Evolutionary conservation across 1,284 basidiomycete species (phyloP), one percentile per base, ranked within the genome.

Genomic region (Sporisorium sorghi): DNA sequence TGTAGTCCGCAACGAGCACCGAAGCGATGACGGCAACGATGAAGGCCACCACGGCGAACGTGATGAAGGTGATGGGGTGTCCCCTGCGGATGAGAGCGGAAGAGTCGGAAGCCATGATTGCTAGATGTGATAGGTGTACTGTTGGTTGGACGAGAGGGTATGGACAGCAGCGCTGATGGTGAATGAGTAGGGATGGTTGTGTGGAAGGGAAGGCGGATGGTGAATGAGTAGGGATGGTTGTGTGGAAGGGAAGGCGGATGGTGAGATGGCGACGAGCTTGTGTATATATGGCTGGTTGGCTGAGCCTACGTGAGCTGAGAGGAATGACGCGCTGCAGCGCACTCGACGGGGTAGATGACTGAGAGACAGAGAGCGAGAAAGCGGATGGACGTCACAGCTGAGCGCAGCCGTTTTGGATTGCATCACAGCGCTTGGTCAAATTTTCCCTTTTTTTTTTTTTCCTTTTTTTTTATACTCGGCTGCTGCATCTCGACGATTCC

Each of bases 21-120:
- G 81, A 82, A 21, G 82, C 72, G 39, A 84, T 83, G 40, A 84
- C 73, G 15, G 79, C 80, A 15, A 78, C 73, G 58, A 84, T 76
- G 57, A 84, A 75, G n/a, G 77, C 65, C 56, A 79, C 35, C 43
- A 79, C 32, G 53, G 75, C 65, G 62, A 84, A 76, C 48, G 79
- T 10, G 54, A 61, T 51, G 60, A 84, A 84, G 44, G 65, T 57
- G 73, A 80, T 75, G 57, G 81, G 81, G 73, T 84, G 82, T 39
- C 80, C 81, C 28, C 76, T 62, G 53, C 80, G 78, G 49, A 82
- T 59, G 47, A 65, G 53, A 39, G 73, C n/a, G 39, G 70, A 73
- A 19, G 68, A 35, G 75, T 79, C 75, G 50, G n/a, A n/a, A n/a
- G 73, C 73, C 75, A 78, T 79, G 15, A 21, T 62, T 55, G 35